Conservation (phyloP, 352 stramenopile species). For the Phytophthora meadii region DNA sequence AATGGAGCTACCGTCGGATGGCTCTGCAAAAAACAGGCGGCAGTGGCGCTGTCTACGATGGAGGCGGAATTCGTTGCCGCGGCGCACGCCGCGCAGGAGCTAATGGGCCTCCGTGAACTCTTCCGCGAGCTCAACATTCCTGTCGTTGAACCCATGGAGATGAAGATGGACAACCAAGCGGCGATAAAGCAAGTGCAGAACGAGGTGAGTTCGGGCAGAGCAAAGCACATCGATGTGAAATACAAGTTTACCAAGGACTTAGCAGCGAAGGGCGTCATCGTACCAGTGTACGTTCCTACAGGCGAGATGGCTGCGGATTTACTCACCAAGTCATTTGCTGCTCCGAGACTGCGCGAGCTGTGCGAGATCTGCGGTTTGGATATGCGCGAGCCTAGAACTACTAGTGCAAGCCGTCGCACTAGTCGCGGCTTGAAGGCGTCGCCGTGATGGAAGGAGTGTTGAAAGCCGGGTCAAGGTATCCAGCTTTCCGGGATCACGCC, state of each 20-base stretch:
- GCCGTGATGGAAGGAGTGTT: too few relatives aligned
- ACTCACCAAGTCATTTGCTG: constrained; percentile 16
- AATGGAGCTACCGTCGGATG: constrained; percentile 19
- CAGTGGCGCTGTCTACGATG: constrained; percentile 26
- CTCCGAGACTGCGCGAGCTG: constrained; percentile 5
- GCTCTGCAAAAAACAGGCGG: constrained; percentile 33
- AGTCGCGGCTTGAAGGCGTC: too few relatives aligned
- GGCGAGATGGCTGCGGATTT: constrained; percentile 14
- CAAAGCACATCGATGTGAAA: constrained; percentile 16
- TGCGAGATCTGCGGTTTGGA: neutral
- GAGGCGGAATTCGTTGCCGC: constrained; percentile 32
- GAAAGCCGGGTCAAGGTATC: too few relatives aligned
- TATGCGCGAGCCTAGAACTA: too few relatives aligned
- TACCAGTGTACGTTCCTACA: constrained; percentile 1
- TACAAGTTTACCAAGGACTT: constrained; percentile 24
- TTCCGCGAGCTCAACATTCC: neutral
- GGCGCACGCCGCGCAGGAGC: constrained; percentile 9
- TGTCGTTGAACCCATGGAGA: neutral
- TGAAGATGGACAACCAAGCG: constrained; percentile 24
- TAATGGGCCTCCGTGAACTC: constrained; percentile 9
- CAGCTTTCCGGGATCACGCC: too few relatives aligned
- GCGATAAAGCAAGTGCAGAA: constrained; percentile 19
- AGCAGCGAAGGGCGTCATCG: constrained; percentile 3
- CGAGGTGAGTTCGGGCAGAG: constrained; percentile 10
- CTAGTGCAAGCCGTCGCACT: too few relatives aligned